Evolutionary conservation across 805 yeast genomes (phyloP).

Genomic region (Suhomyces prunicola): DNA sequence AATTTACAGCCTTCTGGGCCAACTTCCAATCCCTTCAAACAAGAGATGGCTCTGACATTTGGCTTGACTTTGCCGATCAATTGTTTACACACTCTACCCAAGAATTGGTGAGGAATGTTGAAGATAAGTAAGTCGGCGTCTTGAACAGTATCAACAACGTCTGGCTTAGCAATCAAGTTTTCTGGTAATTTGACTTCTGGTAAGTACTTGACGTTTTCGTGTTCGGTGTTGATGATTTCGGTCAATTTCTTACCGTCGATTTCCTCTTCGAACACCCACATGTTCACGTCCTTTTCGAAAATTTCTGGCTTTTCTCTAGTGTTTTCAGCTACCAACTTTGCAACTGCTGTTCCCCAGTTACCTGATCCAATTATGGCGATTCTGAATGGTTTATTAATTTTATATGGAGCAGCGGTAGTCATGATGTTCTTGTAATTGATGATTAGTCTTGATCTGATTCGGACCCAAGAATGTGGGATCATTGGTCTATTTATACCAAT

Average conservation of each 20-base stretch:
- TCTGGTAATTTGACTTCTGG: constrained; percentile 84
- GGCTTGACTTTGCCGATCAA: constrained; percentile 73
- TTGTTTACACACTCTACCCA: constrained; percentile 71
- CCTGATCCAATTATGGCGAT: constrained; percentile 78
- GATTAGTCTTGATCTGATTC: neutral
- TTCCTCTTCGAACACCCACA: constrained; percentile 96
- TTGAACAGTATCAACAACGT: constrained; percentile 67
- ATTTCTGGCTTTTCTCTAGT: constrained; percentile 65
- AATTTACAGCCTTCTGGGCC: constrained; percentile 80
- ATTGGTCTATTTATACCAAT: neutral
- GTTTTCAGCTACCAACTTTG: constrained; percentile 92
- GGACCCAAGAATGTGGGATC: neutral
- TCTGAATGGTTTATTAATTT: constrained; percentile 34
- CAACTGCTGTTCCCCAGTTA: constrained; percentile 98
- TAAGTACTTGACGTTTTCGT: constrained; percentile 91
- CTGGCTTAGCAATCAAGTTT: constrained; percentile 88
- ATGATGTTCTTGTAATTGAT: constrained; percentile 8
- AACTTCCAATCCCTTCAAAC: constrained; percentile 93
- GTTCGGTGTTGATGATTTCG: constrained; percentile 83
- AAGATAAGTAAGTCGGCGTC: constrained; percentile 86
- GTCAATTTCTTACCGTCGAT: constrained; percentile 78
- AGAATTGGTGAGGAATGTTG: constrained; percentile 96
- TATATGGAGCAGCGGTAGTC: constrained; percentile 28
- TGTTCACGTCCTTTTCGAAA: constrained; percentile 72
- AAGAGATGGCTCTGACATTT: constrained; percentile 81